Conservation (phyloP, 2,329 filamentous ascomycete species). For the Microdochium trichocladiopsis region DNA sequence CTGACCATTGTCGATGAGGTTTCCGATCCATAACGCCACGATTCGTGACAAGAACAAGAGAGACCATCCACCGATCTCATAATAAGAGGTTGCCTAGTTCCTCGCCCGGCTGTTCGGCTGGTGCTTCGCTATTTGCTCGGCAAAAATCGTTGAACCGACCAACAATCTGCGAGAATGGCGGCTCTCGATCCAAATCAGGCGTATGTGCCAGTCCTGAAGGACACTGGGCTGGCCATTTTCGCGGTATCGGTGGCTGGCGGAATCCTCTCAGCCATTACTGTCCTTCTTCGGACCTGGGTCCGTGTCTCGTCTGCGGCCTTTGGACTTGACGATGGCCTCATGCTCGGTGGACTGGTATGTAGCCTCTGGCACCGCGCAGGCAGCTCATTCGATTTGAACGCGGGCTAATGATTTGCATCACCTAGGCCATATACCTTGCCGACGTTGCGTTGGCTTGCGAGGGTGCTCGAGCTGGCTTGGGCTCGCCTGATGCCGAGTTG, state of each 20-base stretch:
- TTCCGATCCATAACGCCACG: no score
- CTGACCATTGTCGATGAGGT: no score
- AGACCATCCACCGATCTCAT: no score
- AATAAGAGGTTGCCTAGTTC: no score
- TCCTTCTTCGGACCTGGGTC: conserved; percentile 8
- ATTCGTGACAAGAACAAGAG: no score
- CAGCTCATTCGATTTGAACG: no score
- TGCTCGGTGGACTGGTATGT: conserved; percentile 2
- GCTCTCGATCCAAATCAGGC: background rate
- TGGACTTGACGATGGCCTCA: conserved; percentile 3
- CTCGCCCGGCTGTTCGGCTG: no score
- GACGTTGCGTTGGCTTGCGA: conserved; percentile 12
- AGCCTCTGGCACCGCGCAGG: background rate
- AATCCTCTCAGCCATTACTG: conserved; percentile 7
- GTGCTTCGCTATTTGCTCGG: no score
- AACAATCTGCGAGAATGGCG: background rate
- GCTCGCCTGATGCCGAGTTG: conserved; percentile 6
- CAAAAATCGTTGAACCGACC: no score
- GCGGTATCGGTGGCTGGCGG: conserved; percentile 10
- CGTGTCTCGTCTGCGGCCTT: conserved; percentile 4
- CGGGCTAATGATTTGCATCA: no score
- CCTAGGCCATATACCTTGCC: conserved; percentile 5
- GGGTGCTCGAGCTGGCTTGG: conserved; percentile 10
- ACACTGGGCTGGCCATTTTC: background rate
- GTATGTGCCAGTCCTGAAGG: background rate